Conservation (phyloP, 345 rosid genomes). For the Moricandia moricandioides region DNA sequence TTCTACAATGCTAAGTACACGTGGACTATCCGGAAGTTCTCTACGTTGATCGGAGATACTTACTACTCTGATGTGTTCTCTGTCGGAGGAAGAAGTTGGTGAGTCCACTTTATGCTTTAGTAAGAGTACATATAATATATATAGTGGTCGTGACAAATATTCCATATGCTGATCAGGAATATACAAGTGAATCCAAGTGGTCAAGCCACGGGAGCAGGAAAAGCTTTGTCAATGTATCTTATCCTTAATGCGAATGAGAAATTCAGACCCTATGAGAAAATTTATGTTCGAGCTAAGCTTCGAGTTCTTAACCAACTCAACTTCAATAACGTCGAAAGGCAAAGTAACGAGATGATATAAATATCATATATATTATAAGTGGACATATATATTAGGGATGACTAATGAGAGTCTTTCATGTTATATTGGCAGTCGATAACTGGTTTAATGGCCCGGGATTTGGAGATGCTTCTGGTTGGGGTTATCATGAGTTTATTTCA, state of each 20-base stretch:
- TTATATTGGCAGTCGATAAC: background rate
- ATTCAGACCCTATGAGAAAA: conserved; percentile 10
- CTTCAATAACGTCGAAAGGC: background rate
- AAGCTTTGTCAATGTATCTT: conserved; percentile 4
- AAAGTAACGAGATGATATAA: background rate
- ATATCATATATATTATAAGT: background rate
- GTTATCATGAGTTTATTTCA: background rate
- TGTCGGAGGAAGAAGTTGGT: conserved; percentile 20
- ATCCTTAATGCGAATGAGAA: background rate
- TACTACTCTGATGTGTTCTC: background rate
- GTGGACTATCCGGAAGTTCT: background rate
- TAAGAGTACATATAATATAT: background rate
- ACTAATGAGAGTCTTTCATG: background rate
- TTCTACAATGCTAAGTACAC: background rate
- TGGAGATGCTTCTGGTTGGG: conserved; percentile 8
- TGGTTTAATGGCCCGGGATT: conserved; percentile 6
- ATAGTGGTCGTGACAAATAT: background rate
- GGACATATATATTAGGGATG: background rate
- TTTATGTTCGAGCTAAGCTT: conserved; percentile 11
- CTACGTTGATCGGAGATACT: background rate
- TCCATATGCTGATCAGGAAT: conserved; percentile 1
- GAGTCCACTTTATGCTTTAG: background rate
- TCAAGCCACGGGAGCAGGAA: background rate
- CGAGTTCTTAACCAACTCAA: background rate
- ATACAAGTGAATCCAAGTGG: conserved; percentile 15